Percentiles rank a stretch among this genome's conserved stretches.
These are phyloP conservation scores for Platanthera guangdongensis DNA, from an alignment of 106 monocot genomes.

Conservation along the genomic window DNA sequence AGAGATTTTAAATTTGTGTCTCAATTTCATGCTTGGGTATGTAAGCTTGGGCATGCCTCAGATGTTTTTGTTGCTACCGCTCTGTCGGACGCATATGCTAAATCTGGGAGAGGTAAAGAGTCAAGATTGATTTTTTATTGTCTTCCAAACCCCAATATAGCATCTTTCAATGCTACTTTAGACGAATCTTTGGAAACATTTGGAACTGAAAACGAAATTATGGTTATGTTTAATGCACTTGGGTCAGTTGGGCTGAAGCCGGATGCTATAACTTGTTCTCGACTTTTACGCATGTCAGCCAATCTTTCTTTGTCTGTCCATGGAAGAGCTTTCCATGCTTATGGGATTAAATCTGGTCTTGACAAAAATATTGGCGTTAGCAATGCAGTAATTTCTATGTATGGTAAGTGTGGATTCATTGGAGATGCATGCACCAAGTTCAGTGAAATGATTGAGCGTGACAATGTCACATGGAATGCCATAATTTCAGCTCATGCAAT, in stretches of 20 bases:
- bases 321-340: conserved; percentile 10
- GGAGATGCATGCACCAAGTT: conserved; percentile 36
- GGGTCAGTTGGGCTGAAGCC: conserved; percentile 3
- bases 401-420: conserved; percentile 60
- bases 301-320: background rate
- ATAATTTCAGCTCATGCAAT: conserved; percentile 51
- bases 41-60: conserved; percentile 8
- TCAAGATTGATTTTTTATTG: conserved; percentile 4
- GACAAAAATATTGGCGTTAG: conserved; percentile 4
- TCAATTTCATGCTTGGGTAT: conserved; percentile 8
- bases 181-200: background rate
- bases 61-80: conserved; percentile 13
- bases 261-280: conserved; percentile 5
- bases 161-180: conserved; percentile 16
- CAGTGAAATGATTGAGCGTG: conserved; percentile 37
- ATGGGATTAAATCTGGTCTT: conserved; percentile 8
- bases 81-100: conserved; percentile 14
- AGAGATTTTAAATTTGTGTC: background rate
- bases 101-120: conserved; percentile 2
- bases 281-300: background rate
- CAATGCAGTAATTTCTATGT: conserved; percentile 73
- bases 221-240: conserved; percentile 8
- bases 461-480: conserved; percentile 49
- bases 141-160: background rate
- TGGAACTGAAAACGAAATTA: conserved; percentile 5